phyloP scores from a whole-genome alignment of 225 moss, liverwort and hornwort species.

The Asterella californica region DNA sequence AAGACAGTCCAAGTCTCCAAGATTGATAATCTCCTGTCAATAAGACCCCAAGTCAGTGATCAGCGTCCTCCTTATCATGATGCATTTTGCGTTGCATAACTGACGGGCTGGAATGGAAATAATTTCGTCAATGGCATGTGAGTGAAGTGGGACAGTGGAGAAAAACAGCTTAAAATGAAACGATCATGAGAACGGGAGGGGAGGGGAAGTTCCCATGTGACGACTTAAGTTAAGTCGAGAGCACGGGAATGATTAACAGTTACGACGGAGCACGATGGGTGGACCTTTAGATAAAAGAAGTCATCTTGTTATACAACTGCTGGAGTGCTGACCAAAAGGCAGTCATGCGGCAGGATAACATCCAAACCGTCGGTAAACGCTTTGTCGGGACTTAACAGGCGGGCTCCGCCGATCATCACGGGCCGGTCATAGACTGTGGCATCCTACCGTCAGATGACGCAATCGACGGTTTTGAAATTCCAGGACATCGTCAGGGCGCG shows the following conservation, averaged over 20 bases:
- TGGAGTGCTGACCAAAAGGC: neutral
- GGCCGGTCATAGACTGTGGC: neutral
- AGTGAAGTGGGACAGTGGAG: too few relatives aligned
- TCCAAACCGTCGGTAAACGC: neutral
- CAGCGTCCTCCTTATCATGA: too few relatives aligned
- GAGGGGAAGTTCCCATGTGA: neutral
- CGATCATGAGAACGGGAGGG: too few relatives aligned
- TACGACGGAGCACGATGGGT: neutral
- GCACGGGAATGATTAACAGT: neutral
- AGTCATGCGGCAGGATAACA: conserved; percentile 2
- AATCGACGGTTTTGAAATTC: neutral
- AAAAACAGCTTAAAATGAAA: too few relatives aligned
- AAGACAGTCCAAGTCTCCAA: too few relatives aligned
- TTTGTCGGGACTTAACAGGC: neutral
- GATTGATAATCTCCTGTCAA: too few relatives aligned
- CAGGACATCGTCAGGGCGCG: neutral
- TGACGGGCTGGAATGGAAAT: too few relatives aligned
- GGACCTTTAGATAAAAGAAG: conserved; percentile 6
- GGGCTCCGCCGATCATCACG: neutral
- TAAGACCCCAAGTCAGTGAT: too few relatives aligned
- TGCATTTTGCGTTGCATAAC: too few relatives aligned
- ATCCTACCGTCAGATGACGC: neutral
- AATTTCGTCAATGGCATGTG: too few relatives aligned
- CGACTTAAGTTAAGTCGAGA: neutral
- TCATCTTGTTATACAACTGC: conserved; percentile 6